phyloP scores from a whole-genome alignment of 2,329 filamentous ascomycete species.

The Diplodia corticola region DNA sequence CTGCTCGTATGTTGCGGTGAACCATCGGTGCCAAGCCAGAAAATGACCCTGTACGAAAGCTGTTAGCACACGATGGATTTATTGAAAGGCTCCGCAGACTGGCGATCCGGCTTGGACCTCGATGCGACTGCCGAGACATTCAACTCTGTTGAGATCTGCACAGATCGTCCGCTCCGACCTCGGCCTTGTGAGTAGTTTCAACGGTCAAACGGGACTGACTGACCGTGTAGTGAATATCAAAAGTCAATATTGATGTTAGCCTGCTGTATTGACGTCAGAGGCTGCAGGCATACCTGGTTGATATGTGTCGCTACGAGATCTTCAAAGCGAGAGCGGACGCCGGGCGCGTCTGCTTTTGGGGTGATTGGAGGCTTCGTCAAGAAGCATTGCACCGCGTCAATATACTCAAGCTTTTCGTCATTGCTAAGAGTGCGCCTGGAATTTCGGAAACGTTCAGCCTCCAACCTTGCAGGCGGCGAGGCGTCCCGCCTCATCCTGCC shows the following conservation, averaged over 20 bases:
- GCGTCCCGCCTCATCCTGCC: not conserved
- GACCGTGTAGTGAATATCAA: conserved; percentile 7
- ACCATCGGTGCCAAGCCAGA: conserved; percentile 12
- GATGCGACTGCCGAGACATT: not conserved
- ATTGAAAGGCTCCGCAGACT: not conserved
- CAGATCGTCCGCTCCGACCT: not conserved
- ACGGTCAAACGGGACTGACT: not conserved
- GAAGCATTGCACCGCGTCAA: conserved; percentile 38
- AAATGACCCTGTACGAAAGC: conserved; percentile 3
- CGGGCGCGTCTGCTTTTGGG: conserved; percentile 31
- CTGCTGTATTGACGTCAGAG: not conserved
- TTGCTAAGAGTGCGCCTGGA: conserved; percentile 31
- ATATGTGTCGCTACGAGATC: conserved; percentile 41
- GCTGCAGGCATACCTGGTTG: conserved; percentile 33
- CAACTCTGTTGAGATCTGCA: not conserved
- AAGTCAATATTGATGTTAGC: not conserved
- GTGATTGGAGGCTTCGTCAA: conserved; percentile 34
- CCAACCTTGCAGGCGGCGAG: not conserved
- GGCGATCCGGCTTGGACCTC: not conserved
- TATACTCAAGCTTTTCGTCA: conserved; percentile 37
- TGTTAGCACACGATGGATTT: not conserved
- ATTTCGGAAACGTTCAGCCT: not conserved
- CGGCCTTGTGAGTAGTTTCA: not conserved
- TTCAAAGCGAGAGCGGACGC: conserved; percentile 39
- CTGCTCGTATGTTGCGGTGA: conserved; percentile 2